phyloP scores from a whole-genome alignment of 345 rosid genomes.

The Sonneratia caseolaris region DNA sequence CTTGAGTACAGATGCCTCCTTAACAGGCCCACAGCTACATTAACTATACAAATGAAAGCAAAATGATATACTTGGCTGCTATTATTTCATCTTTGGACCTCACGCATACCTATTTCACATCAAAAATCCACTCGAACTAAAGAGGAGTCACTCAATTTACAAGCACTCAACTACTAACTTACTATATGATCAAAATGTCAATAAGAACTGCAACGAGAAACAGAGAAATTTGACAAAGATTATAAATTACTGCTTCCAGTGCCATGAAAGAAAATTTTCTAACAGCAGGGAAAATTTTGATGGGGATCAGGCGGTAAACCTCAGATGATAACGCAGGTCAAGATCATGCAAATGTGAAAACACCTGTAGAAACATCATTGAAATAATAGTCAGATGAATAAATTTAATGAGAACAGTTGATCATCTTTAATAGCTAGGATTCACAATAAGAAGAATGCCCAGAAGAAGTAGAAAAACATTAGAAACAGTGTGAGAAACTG shows the following conservation, averaged over 20 bases:
- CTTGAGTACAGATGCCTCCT: no score
- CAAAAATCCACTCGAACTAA: no score
- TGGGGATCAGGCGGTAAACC: conserved; percentile 29
- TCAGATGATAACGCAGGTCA: conserved; percentile 87
- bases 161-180: not conserved
- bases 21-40: no score
- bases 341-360: conserved; percentile 92
- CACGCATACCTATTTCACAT: no score
- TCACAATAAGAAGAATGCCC: not conserved
- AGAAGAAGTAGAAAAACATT: not conserved
- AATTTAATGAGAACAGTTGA: not conserved
- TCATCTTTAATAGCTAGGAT: not conserved
- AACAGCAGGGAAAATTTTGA: not conserved
- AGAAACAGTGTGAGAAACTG: not conserved
- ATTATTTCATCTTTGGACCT: no score
- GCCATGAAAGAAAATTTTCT: not conserved
- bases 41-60: no score
- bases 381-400: not conserved
- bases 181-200: not conserved
- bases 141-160: no score
- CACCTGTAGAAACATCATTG: conserved; percentile 38
- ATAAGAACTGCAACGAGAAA: not conserved
- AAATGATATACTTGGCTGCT: no score
- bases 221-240: not conserved
- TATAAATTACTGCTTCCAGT: not conserved